Conservation (phyloP, 1,284 basidiomycete species). For the Rugosomyces carneus region DNA sequence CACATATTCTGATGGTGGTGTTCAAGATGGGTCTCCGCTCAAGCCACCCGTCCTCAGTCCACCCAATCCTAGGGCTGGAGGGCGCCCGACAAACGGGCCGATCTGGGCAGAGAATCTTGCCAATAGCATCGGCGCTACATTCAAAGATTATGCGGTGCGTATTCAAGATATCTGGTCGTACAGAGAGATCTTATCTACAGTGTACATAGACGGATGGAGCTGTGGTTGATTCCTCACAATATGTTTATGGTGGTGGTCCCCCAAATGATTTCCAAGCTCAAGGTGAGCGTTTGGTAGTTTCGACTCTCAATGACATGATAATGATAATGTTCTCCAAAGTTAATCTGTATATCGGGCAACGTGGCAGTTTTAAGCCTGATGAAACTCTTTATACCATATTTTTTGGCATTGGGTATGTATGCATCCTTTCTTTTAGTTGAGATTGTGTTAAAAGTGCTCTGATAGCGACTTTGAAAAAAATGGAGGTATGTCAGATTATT, state of each 20-base stretch:
- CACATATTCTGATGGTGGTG: constrained; percentile 31
- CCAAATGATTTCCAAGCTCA: constrained; percentile 10
- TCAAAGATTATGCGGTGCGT: constrained; percentile 41
- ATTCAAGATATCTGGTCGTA: background rate
- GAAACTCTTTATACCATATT: constrained; percentile 34
- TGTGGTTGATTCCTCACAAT: constrained; percentile 29
- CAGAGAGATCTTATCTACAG: background rate
- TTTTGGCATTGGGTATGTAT: constrained; percentile 32
- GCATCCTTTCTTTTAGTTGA: background rate
- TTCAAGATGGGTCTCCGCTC: constrained; percentile 23
- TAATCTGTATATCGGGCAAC: constrained; percentile 19
- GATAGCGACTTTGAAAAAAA: constrained; percentile 20
- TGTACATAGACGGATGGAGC: constrained; percentile 30
- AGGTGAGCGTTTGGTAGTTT: background rate
- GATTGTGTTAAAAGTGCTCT: background rate
- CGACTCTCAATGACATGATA: background rate
- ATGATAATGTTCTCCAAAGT: constrained; percentile 10
- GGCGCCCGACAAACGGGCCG: constrained; percentile 31
- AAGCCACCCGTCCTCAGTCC: constrained; percentile 25
- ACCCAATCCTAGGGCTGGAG: constrained; percentile 31
- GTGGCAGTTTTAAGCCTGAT: constrained; percentile 19
- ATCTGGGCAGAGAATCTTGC: constrained; percentile 35
- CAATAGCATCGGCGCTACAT: constrained; percentile 24
- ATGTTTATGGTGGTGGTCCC: constrained; percentile 26
- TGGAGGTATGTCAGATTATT: constrained; percentile 12